Evolutionary conservation across 164 flowering plant species (phyloP).

Genomic region (Kalanchoe fedtschenkoi): DNA sequence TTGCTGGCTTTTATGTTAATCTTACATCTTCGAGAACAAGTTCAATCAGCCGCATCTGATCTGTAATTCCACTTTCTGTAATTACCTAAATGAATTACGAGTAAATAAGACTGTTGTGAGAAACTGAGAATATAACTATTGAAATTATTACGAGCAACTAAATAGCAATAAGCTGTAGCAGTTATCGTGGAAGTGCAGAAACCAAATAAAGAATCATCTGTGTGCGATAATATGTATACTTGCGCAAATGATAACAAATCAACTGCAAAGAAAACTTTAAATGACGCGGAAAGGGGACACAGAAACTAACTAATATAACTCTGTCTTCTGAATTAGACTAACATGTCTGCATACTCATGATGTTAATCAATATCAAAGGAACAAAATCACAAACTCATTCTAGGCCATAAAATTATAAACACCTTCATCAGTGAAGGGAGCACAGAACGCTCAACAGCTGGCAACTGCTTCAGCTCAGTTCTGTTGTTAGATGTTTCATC

Average conservation of each 20-base stretch:
- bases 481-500: conserved; percentile 66
- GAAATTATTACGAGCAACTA: background rate
- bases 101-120: background rate
- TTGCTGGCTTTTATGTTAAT: background rate
- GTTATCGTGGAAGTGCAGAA: background rate
- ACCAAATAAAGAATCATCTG: background rate
- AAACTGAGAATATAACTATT: background rate
- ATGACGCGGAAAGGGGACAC: background rate
- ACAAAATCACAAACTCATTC: background rate
- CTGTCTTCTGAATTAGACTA: background rate
- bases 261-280: background rate
- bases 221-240: background rate
- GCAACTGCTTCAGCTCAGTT: conserved; percentile 80
- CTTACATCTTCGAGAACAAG: conserved; percentile 80
- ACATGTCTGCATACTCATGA: background rate
- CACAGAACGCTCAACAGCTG: conserved; percentile 79
- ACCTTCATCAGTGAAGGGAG: conserved; percentile 91
- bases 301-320: background rate
- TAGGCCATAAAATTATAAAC: background rate
- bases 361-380: background rate
- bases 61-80: conserved; percentile 65
- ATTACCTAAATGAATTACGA: conserved; percentile 47
- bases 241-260: background rate
- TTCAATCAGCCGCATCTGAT: conserved; percentile 80
- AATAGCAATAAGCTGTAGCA: background rate